phyloP scores from a whole-genome alignment of 371 early-diverging fungal genomes.

The Saksenaea vasiformis region DNA sequence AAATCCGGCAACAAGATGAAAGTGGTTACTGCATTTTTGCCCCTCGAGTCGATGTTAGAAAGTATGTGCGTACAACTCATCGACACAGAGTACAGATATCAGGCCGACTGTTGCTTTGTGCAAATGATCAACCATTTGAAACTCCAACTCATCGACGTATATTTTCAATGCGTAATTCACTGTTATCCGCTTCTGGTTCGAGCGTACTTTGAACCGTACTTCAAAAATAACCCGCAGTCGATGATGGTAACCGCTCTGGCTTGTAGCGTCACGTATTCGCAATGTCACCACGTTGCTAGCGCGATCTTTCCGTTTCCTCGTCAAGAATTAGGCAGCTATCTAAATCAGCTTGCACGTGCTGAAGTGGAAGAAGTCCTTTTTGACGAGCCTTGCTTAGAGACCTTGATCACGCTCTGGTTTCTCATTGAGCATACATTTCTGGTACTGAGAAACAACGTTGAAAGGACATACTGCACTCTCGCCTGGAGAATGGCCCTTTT shows the following conservation, averaged over 20 bases:
- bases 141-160: slow-evolving; percentile 18
- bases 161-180: slow-evolving; percentile 28
- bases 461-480: slow-evolving; percentile 30
- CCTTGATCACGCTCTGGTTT: slow-evolving; percentile 22
- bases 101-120: neutral
- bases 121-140: neutral
- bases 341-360: slow-evolving; percentile 30
- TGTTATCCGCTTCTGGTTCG: slow-evolving; percentile 24
- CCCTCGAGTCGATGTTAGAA: neutral
- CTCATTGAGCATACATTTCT: slow-evolving; percentile 29
- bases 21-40: neutral
- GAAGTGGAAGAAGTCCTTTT: slow-evolving; percentile 33
- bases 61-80: neutral
- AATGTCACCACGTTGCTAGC: slow-evolving; percentile 29
- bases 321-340: slow-evolving; percentile 23
- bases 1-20: neutral
- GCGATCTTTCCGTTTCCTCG: slow-evolving; percentile 17
- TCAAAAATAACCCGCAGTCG: slow-evolving; percentile 20
- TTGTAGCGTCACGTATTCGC: slow-evolving; percentile 28
- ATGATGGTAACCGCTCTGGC: slow-evolving; percentile 34
- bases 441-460: slow-evolving; percentile 28
- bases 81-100: neutral
- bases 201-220: slow-evolving; percentile 24
- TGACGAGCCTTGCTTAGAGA: slow-evolving; percentile 30
- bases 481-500: slow-evolving; percentile 42